Percentiles rank a stretch among this genome's conserved stretches.
phyloP scores from a whole-genome alignment of 345 rosid species.

The Angophora floribunda region DNA sequence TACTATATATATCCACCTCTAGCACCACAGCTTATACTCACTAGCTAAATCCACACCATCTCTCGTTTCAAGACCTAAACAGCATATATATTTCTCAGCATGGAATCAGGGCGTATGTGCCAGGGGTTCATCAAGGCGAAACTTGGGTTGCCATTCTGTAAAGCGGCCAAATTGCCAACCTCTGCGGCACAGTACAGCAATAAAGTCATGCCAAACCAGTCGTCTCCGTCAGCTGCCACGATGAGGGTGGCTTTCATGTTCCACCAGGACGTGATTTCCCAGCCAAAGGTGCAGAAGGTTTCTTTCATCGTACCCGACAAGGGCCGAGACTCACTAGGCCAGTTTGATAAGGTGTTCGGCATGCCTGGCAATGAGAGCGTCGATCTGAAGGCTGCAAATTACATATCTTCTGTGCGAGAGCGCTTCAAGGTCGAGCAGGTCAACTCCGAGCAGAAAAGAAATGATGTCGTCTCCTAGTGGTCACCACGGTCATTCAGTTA shows the following conservation, averaged over 20 bases:
- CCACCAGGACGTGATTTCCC: constrained; percentile 19
- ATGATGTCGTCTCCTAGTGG: neutral
- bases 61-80: neutral
- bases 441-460: constrained; percentile 11
- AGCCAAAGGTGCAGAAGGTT: constrained; percentile 18
- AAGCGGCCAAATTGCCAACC: constrained; percentile 12
- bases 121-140: constrained; percentile 47
- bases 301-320: constrained; percentile 19
- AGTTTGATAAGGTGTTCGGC: constrained; percentile 15
- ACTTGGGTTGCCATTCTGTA: constrained; percentile 25
- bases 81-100: neutral
- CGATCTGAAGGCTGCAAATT: constrained; percentile 34
- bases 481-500: neutral
- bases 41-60: neutral
- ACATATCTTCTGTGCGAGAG: constrained; percentile 45
- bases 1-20: constrained; percentile 14
- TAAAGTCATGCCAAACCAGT: constrained; percentile 14
- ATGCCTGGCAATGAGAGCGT: constrained; percentile 26
- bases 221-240: constrained; percentile 1
- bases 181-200: constrained; percentile 10
- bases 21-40: neutral
- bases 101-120: constrained; percentile 40
- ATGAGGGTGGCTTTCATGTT: constrained; percentile 9
- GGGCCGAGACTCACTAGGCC: constrained; percentile 9
- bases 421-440: constrained; percentile 45